phyloP scores from a whole-genome alignment of 768 basidiomycete genomes.

The Lactifluus hygrophoroides region DNA sequence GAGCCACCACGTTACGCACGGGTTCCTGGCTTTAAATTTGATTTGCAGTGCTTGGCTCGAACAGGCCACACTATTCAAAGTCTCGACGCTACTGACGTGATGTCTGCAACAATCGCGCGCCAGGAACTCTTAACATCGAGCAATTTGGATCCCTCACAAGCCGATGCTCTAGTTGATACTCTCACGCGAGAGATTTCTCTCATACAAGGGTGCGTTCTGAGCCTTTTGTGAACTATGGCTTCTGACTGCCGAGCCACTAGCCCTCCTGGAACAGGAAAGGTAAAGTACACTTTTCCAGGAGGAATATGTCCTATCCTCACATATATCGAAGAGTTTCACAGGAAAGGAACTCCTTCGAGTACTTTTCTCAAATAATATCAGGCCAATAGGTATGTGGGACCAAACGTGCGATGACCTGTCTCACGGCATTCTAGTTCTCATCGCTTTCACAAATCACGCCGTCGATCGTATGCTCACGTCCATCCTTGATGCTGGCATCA shows the following conservation, averaged over 20 bases:
- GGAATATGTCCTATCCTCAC: background rate
- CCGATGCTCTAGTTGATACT: conserved; percentile 54
- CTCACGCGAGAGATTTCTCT: conserved; percentile 51
- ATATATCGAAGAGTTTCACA: conserved; percentile 43
- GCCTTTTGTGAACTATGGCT: background rate
- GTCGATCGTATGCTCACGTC: conserved; percentile 61
- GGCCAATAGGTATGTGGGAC: conserved; percentile 36
- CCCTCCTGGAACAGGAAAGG: conserved; percentile 74
- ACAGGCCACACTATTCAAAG: conserved; percentile 28
- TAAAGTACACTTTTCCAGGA: conserved; percentile 22
- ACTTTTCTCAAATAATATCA: conserved; percentile 42
- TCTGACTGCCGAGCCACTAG: conserved; percentile 27
- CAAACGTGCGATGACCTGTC: background rate
- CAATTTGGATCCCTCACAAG: conserved; percentile 60
- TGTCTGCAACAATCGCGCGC: conserved; percentile 39
- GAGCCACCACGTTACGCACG: background rate
- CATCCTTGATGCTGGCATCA: conserved; percentile 56
- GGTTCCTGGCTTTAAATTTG: conserved; percentile 46
- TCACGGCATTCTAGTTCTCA: conserved; percentile 27
- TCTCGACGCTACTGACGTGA: conserved; percentile 33
- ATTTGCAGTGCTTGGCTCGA: conserved; percentile 39
- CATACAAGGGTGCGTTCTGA: conserved; percentile 57
- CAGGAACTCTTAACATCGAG: conserved; percentile 37
- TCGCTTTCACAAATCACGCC: conserved; percentile 71
- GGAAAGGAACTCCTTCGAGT: conserved; percentile 64